Percentiles rank a stretch among this genome's conserved stretches.
phyloP scores from a whole-genome alignment of 345 rosid species.

The Hirschfeldia incana region DNA sequence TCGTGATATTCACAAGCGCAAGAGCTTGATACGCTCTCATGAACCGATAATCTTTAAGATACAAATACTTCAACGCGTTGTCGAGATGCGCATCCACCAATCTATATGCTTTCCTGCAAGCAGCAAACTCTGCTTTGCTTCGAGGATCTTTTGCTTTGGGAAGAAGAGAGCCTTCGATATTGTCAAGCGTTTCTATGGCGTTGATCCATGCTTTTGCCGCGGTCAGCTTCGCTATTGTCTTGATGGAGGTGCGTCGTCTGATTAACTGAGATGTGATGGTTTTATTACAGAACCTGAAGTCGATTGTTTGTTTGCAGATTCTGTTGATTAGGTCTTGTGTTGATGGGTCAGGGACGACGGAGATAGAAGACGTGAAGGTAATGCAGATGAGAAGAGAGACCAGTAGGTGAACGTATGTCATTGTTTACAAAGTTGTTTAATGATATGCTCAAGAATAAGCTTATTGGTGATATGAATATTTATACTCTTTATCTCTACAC shows the following conservation, averaged over 20 bases:
- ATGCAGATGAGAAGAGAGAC: slow-evolving; percentile 32
- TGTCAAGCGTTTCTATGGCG: slow-evolving; percentile 38
- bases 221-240: slow-evolving; percentile 35
- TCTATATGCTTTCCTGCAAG: slow-evolving; percentile 37
- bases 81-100: slow-evolving; percentile 38
- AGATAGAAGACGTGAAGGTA: slow-evolving; percentile 24
- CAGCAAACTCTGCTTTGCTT: slow-evolving; percentile 24
- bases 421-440: slow-evolving; percentile 18
- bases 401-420: slow-evolving; percentile 29
- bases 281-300: slow-evolving; percentile 35
- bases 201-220: slow-evolving; percentile 41
- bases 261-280: slow-evolving; percentile 31
- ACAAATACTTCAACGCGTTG: slow-evolving; percentile 39
- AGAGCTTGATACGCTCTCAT: slow-evolving; percentile 45
- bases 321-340: slow-evolving; percentile 41
- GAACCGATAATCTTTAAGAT: slow-evolving; percentile 30
- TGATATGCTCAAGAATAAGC: slow-evolving; percentile 7
- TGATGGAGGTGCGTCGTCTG: slow-evolving; percentile 29
- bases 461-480: slow-evolving; percentile 15
- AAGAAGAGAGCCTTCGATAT: slow-evolving; percentile 33
- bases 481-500: slow-evolving; percentile 21
- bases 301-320: slow-evolving; percentile 38
- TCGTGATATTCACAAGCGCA: slow-evolving; percentile 32
- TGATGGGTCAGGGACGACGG: slow-evolving; percentile 30
- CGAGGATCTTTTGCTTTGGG: slow-evolving; percentile 28